Evolutionary conservation across 768 basidiomycete species (phyloP).

Genomic region (Leccinum ochraceum): DNA sequence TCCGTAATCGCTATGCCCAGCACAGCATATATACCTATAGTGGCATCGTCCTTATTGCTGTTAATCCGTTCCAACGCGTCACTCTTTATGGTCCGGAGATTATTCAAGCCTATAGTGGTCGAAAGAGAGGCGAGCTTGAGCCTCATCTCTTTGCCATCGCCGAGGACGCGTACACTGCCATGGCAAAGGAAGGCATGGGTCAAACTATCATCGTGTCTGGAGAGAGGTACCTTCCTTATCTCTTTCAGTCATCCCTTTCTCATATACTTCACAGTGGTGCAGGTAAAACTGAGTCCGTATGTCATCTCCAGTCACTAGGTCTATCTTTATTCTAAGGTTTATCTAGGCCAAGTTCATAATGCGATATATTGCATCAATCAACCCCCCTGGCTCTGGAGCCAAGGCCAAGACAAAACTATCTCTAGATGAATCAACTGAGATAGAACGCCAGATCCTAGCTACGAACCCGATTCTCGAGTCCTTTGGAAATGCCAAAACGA

Average conservation of each 20-base stretch:
- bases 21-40: slow-evolving; percentile 99
- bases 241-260: slow-evolving; percentile 10
- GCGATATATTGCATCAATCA: slow-evolving; percentile 97
- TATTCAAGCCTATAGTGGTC: slow-evolving; percentile 94
- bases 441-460: slow-evolving; percentile 95
- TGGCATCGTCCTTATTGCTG: slow-evolving; percentile 97
- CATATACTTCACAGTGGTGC: slow-evolving; percentile 71
- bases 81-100: slow-evolving; percentile 96
- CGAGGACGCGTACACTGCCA: slow-evolving; percentile 97
- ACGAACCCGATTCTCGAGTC: slow-evolving; percentile 99
- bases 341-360: slow-evolving; percentile 95
- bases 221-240: slow-evolving; percentile 68
- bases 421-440: slow-evolving; percentile 87
- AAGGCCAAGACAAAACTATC: slow-evolving; percentile 71
- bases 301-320: slow-evolving; percentile 22
- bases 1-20: slow-evolving; percentile 93
- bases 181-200: slow-evolving; percentile 91
- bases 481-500: slow-evolving; percentile 99
- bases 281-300: slow-evolving; percentile 96
- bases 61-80: slow-evolving; percentile 98
- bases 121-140: slow-evolving; percentile 91
- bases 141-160: slow-evolving; percentile 99
- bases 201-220: slow-evolving; percentile 99
- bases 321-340: slow-evolving; percentile 5
- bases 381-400: slow-evolving; percentile 67